phyloP scores from a whole-genome alignment of 805 yeast species.

The Wickerhamiella parazyma region DNA sequence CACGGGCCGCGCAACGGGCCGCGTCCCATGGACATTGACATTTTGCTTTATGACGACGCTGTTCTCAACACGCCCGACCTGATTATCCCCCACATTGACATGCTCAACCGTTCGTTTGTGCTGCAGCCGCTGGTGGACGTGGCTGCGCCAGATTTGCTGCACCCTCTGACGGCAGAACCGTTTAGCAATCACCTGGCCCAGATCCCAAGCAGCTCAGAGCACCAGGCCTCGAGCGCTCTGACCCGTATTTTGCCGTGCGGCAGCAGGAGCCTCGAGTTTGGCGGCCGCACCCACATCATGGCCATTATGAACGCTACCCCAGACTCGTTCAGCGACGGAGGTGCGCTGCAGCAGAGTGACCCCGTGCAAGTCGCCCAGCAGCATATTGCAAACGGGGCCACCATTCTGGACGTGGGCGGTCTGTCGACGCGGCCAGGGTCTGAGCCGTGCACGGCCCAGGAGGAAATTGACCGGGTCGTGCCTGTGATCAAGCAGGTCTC shows the following conservation, averaged over 20 bases:
- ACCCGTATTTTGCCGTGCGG: constrained; percentile 15
- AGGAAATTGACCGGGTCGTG: constrained; percentile 55
- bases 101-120: constrained; percentile 86
- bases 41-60: constrained; percentile 51
- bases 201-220: constrained; percentile 29
- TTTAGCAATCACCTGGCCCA: constrained; percentile 51
- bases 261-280: constrained; percentile 27
- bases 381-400: constrained; percentile 49
- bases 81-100: constrained; percentile 71
- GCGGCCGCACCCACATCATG: constrained; percentile 61
- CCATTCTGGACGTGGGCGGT: constrained; percentile 84
- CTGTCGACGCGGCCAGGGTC: constrained; percentile 88
- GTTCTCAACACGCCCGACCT: constrained; percentile 45
- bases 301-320: constrained; percentile 83
- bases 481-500: constrained; percentile 44
- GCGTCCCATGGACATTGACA: constrained; percentile 79
- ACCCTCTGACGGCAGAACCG: constrained; percentile 82
- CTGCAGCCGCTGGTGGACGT: constrained; percentile 78
- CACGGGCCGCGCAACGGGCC: constrained; percentile 87
- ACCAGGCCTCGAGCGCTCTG: constrained; percentile 19
- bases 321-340: constrained; percentile 92
- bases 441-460: constrained; percentile 42
- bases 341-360: constrained; percentile 31
- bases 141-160: constrained; percentile 47
- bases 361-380: constrained; percentile 35